Conservation (phyloP, 208 protist genomes). For the Acanthamoeba castellanii region DNA sequence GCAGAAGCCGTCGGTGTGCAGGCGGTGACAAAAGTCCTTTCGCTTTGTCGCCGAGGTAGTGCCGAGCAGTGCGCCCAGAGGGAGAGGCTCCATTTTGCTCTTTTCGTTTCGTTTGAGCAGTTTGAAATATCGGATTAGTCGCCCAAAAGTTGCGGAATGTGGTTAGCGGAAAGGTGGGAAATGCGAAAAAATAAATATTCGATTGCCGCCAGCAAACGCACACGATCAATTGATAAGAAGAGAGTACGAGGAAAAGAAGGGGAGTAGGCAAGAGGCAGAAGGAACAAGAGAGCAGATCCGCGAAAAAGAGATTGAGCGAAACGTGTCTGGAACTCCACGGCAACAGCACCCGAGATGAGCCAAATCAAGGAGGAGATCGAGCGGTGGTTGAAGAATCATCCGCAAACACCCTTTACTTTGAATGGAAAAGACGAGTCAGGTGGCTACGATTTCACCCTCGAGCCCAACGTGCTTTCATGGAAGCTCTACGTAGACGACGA, state of each 20-base stretch:
- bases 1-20: background rate
- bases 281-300: background rate
- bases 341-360: background rate
- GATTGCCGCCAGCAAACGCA: constrained; percentile 1
- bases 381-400: constrained; percentile 58
- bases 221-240: background rate
- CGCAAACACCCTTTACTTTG: constrained; percentile 8
- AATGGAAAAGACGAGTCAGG: background rate
- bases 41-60: background rate
- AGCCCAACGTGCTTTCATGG: constrained; percentile 15
- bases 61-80: background rate
- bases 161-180: background rate
- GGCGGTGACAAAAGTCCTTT: background rate
- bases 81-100: background rate
- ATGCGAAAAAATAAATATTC: background rate
- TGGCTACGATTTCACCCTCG: constrained; percentile 11
- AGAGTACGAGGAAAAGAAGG: background rate
- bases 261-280: background rate
- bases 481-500: constrained; percentile 69
- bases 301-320: background rate
- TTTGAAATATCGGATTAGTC: background rate
- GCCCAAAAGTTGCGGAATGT: background rate
- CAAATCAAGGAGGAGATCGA: constrained; percentile 67
- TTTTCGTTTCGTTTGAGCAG: background rate
- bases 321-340: background rate